A percentile compares a stretch with the other conserved stretches of the same genome.
Conservation (phyloP, 2,329 filamentous ascomycete genomes). For the Phoma sp. region DNA sequence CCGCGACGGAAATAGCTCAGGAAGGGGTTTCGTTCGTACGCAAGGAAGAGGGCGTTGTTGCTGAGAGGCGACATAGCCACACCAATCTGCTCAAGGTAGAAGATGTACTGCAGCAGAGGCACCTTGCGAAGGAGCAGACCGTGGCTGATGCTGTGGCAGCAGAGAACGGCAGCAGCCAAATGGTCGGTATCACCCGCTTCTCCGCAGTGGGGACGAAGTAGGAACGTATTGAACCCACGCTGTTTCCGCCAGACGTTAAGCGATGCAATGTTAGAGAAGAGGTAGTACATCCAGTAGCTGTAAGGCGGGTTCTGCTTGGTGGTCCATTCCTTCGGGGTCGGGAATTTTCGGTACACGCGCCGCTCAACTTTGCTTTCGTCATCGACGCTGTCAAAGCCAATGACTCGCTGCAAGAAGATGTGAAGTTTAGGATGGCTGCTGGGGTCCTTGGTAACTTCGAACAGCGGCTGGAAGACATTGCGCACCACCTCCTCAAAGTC, state of each 20-base stretch:
- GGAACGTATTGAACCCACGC: conserved; percentile 93
- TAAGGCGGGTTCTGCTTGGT: conserved; percentile 97
- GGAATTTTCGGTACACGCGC: conserved; percentile 93
- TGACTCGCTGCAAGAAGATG: conserved; percentile 90
- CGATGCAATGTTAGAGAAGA: conserved; percentile 92
- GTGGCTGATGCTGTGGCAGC: conserved; percentile 96
- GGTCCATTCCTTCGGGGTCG: conserved; percentile 84
- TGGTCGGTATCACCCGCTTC: conserved; percentile 98
- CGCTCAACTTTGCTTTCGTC: conserved; percentile 97
- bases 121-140: conserved; percentile 92
- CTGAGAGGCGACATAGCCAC: conserved; percentile 99
- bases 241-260: conserved; percentile 90
- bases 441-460: conserved; percentile 90
- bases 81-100: conserved; percentile 97
- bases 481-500: conserved; percentile 88
- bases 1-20: conserved; percentile 94
- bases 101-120: conserved; percentile 92
- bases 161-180: conserved; percentile 86
- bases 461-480: conserved; percentile 92
- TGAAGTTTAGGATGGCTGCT: conserved; percentile 89
- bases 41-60: conserved; percentile 95
- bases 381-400: conserved; percentile 97
- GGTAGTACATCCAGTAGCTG: conserved; percentile 98
- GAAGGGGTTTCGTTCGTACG: conserved; percentile 96
- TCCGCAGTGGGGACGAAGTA: conserved; percentile 91